Conservation (phyloP, 768 basidiomycete genomes). For the Podaxis mareebaensis region DNA sequence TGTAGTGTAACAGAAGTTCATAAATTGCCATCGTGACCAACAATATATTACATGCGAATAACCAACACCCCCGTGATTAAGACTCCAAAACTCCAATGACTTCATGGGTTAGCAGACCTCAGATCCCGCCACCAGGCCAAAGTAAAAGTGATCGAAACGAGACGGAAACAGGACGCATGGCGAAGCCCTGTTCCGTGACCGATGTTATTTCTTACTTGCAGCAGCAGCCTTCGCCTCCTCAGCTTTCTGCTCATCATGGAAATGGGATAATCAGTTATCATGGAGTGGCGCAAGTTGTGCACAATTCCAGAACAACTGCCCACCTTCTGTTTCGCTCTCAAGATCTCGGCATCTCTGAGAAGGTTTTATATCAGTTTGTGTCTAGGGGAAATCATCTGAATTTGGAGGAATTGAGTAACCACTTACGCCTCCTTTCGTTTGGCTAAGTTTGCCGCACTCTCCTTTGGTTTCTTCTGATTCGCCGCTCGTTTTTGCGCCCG, state of each 20-base stretch:
- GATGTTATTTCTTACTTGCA: slow-evolving; percentile 37
- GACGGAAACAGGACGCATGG: neutral
- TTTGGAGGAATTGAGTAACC: slow-evolving; percentile 21
- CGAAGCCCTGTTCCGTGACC: neutral
- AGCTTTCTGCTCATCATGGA: slow-evolving; percentile 43
- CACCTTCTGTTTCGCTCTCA: slow-evolving; percentile 82
- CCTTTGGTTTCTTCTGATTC: slow-evolving; percentile 64
- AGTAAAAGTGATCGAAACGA: neutral
- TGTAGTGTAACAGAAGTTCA: neutral
- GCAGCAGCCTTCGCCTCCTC: slow-evolving; percentile 47
- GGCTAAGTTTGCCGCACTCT: slow-evolving; percentile 59
- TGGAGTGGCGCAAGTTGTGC: neutral
- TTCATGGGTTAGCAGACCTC: neutral
- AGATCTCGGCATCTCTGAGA: slow-evolving; percentile 69
- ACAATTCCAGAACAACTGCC: slow-evolving; percentile 17
- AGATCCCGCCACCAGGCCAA: neutral
- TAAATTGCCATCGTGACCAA: neutral
- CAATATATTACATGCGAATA: neutral
- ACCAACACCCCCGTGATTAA: neutral
- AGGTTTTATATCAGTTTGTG: slow-evolving; percentile 21
- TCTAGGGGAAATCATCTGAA: neutral
- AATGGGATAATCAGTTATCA: slow-evolving; percentile 5
- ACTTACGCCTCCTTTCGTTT: slow-evolving; percentile 80
- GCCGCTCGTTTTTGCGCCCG: slow-evolving; percentile 73
- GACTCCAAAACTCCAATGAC: neutral